These are phyloP conservation scores for Alternaria triticimaculans DNA, from an alignment of 2,329 filamentous ascomycete genomes.

Conservation along the genomic window DNA sequence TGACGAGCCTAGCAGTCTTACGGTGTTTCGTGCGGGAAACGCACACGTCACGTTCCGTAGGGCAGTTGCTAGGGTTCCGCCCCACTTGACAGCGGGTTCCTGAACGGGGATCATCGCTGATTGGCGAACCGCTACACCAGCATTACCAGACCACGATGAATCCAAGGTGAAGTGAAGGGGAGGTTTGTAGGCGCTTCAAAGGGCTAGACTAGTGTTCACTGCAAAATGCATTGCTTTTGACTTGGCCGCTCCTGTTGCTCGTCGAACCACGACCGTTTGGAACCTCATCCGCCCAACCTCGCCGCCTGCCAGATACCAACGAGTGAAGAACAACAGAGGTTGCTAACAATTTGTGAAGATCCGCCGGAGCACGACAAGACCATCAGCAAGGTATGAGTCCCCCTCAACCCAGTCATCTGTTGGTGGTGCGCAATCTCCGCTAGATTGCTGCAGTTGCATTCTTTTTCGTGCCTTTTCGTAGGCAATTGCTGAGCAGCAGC, in stretches of 20 bases:
- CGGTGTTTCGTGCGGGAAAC: constrained; percentile 7
- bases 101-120: constrained; percentile 7
- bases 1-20: not conserved
- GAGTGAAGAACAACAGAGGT: not conserved
- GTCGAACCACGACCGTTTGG: not conserved
- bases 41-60: constrained; percentile 14
- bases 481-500: not conserved
- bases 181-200: not conserved
- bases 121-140: constrained; percentile 7
- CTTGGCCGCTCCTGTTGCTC: not conserved
- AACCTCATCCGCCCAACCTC: not conserved
- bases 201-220: not conserved
- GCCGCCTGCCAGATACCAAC: not conserved
- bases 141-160: constrained; percentile 6
- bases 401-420: not conserved
- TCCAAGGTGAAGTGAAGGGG: constrained; percentile 1
- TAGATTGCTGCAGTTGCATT: constrained; percentile 11
- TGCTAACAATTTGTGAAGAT: not conserved
- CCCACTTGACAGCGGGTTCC: constrained; percentile 16
- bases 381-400: not conserved
- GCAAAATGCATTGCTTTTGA: not conserved
- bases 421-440: constrained; percentile 5
- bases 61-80: constrained; percentile 15
- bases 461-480: constrained; percentile 15
- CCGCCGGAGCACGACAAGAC: not conserved